These are phyloP conservation scores for Clarkia xantiana DNA, from an alignment of 345 rosid genomes.

Conservation along the genomic window DNA sequence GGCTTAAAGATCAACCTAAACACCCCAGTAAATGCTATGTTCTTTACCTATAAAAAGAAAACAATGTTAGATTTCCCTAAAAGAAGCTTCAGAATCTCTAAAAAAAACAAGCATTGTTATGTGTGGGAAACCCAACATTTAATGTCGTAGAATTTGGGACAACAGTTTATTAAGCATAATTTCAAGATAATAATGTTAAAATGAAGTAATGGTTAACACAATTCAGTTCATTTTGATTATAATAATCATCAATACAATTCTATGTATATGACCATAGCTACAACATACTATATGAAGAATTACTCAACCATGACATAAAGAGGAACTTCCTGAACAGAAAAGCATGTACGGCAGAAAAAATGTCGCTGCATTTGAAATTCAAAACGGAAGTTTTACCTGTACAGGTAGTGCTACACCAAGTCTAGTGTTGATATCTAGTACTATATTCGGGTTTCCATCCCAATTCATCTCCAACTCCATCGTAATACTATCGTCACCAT, in stretches of 20 bases:
- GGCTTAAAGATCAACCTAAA: conserved; percentile 98
- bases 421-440: conserved; percentile 68
- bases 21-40: conserved; percentile 95
- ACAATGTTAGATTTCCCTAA: background rate
- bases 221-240: background rate
- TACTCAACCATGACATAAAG: too few species aligned
- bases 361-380: too few species aligned
- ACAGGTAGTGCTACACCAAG: conserved; percentile 80
- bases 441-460: conserved; percentile 91
- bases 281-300: too few species aligned
- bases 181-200: too few species aligned
- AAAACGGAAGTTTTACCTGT: conserved; percentile 37
- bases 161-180: too few species aligned
- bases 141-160: too few species aligned
- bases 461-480: conserved; percentile 96
- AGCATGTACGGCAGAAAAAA: background rate
- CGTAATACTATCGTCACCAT: conserved; percentile 35
- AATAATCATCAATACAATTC: too few species aligned
- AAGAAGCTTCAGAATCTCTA: background rate
- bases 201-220: too few species aligned
- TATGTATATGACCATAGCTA: too few species aligned
- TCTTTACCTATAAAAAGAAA: conserved; percentile 51
- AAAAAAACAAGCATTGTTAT: background rate
- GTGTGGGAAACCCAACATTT: background rate
- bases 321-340: too few species aligned